Evolutionary conservation across 306 rosid species (phyloP), one percentile per base, ranked within the genome.

Genomic region (Begonia peltatifolia): DNA sequence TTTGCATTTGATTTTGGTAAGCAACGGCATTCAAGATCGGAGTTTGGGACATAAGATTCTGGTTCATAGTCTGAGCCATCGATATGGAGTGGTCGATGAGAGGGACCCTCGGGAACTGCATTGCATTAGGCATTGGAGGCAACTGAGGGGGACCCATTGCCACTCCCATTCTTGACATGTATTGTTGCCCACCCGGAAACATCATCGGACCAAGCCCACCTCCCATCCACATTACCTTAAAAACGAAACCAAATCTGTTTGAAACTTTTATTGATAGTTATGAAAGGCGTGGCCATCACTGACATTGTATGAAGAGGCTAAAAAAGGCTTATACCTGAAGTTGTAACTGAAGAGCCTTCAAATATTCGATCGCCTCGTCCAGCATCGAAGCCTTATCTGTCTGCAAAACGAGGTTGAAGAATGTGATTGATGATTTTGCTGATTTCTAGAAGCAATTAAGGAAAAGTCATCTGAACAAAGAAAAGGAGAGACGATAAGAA

Each of bases 191-290:
- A 30, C 89, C 83, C 2, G 89, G 94, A 68, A 80, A 78, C 96
- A 87, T 72, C 74, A 87, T 41, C n/a, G 94, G 94, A 18, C 79
- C 51, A 80, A 83, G 75, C 47, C 96, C 84, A 62, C 68, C 69
- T 63, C 96, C 94, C 96, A 80, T 87, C 87, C 87, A 83, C 87
- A 83, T 78, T 23, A 87, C 79, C 96, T 87, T 49, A 47, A 46
- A 57, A 49, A 59, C 51, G 18, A 63, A 52, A 44, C 60, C 14
- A 41, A 13, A 6, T 30, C 16, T 48, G 15, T 12, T 51, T 35
- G 14, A 56, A 18, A 10, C 47, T 44, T 44, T 10, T 44, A 6
- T 13, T 10, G n/a, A 11, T n/a, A n/a, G n/a, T n/a, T n/a, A n/a
- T n/a, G n/a, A n/a, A n/a, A n/a, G n/a, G n/a, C n/a, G n/a, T n/a